These are phyloP conservation scores for Neofusicoccum sp. DNA, from an alignment of 2,329 filamentous ascomycete species.

Conservation along the genomic window DNA sequence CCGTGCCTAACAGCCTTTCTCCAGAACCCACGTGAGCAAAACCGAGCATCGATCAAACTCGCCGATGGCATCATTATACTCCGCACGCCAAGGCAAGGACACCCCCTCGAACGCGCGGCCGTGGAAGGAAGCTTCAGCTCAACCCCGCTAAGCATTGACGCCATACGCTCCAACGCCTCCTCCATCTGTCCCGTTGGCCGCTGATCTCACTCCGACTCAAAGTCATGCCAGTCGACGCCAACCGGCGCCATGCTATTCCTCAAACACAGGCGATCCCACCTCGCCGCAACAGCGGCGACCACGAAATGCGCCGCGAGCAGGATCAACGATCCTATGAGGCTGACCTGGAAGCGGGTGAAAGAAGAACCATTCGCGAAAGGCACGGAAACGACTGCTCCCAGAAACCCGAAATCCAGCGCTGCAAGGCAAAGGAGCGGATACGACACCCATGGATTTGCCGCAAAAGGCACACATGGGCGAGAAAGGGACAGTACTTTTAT, in stretches of 20 bases:
- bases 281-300: conserved; percentile 40
- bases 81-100: no score
- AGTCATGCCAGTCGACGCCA: not conserved
- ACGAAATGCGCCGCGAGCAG: conserved; percentile 49
- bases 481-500: conserved; percentile 66
- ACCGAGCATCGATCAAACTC: no score
- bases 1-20: no score
- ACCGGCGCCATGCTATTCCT: conserved; percentile 16
- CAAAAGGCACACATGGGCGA: conserved; percentile 69
- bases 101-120: no score
- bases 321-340: conserved; percentile 36
- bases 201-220: not conserved
- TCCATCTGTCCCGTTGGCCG: not conserved
- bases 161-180: not conserved
- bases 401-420: conserved; percentile 56
- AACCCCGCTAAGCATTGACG: no score
- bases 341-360: not conserved
- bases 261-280: conserved; percentile 32
- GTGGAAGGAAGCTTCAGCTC: no score
- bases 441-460: conserved; percentile 61
- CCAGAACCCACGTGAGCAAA: no score
- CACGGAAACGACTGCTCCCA: conserved; percentile 19
- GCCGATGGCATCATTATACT: no score
- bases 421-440: conserved; percentile 69
- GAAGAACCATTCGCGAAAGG: not conserved